Evolutionary conservation across 805 yeast genomes (phyloP).

Genomic region (Debaryomyces maramus): DNA sequence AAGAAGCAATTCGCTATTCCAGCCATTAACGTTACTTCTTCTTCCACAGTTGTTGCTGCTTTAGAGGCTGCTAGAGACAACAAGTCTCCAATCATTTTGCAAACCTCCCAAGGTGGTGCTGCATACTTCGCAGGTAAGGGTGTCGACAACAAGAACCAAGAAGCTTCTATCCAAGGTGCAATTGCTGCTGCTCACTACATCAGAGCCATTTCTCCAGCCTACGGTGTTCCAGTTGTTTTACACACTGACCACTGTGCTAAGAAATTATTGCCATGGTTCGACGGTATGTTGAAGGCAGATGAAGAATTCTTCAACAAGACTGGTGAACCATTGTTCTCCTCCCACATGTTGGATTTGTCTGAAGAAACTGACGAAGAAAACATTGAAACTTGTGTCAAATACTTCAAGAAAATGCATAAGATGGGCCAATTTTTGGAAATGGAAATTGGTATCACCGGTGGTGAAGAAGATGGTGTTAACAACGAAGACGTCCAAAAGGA

Average conservation of each 20-base stretch:
- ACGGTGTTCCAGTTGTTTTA: constrained; percentile 94
- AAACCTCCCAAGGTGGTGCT: constrained; percentile 98
- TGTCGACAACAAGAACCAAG: constrained; percentile 88
- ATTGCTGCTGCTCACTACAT: constrained; percentile 98
- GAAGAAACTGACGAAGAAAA: constrained; percentile 97
- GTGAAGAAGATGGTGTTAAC: constrained; percentile 99
- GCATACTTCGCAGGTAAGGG: constrained; percentile 99
- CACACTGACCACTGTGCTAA: constrained; percentile 99
- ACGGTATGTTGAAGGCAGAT: constrained; percentile 96
- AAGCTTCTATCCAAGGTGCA: constrained; percentile 92
- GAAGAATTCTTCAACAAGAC: constrained; percentile 82
- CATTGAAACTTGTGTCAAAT: constrained; percentile 90
- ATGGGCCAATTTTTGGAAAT: constrained; percentile 98
- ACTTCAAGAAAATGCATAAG: constrained; percentile 91
- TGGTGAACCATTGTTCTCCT: constrained; percentile 96
- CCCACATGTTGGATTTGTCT: constrained; percentile 97
- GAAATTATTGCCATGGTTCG: constrained; percentile 97
- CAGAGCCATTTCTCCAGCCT: constrained; percentile 93
- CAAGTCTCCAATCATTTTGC: constrained; percentile 90
- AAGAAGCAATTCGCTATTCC: constrained; percentile 94
- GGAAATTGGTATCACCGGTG: constrained; percentile 99
- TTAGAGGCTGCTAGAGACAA: constrained; percentile 50
- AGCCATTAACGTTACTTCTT: constrained; percentile 96
- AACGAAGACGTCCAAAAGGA: constrained; percentile 90
- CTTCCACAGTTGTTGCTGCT: constrained; percentile 77